Conservation (phyloP, 352 stramenopile species). For the Phytophthora nicotianae region DNA sequence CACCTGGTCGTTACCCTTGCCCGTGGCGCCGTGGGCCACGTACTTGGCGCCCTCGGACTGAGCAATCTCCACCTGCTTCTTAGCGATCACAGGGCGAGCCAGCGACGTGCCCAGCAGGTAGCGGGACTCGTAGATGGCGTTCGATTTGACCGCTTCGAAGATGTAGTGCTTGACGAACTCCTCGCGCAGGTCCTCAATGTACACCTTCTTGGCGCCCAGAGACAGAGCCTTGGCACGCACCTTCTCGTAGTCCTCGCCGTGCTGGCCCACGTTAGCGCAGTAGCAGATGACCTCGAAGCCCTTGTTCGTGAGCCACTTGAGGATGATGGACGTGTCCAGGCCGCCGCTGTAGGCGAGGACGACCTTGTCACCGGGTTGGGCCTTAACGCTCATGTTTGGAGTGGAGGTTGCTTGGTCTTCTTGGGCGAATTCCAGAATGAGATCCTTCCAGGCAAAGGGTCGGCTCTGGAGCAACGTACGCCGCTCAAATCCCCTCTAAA, state of each 20-base stretch:
- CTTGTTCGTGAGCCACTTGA: conserved; percentile 98
- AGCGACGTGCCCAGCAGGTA: conserved; percentile 98
- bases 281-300: conserved; percentile 99
- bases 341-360: conserved; percentile 97
- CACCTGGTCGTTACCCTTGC: conserved; percentile 99
- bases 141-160: conserved; percentile 94
- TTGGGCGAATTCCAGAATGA: conserved; percentile 49
- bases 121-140: conserved; percentile 97
- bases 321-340: conserved; percentile 98
- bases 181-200: conserved; percentile 96
- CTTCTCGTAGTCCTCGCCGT: conserved; percentile 94
- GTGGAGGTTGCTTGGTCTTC: conserved; percentile 24
- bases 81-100: conserved; percentile 97
- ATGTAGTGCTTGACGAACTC: conserved; percentile 97
- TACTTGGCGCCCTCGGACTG: conserved; percentile 91
- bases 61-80: conserved; percentile 96
- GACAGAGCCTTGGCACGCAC: conserved; percentile 92
- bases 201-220: conserved; percentile 88
- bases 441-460: conserved; percentile 25
- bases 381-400: conserved; percentile 69
- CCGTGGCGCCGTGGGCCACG: conserved; percentile 97
- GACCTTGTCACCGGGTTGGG: conserved; percentile 89
- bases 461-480: conserved; percentile 18
- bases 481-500: conserved; percentile 26
- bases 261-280: conserved; percentile 98